Percentiles rank a stretch among this genome's conserved stretches.
These are phyloP conservation scores for Metarhizium guizhouense DNA, from an alignment of 2,329 filamentous ascomycete genomes.

Conservation along the genomic window DNA sequence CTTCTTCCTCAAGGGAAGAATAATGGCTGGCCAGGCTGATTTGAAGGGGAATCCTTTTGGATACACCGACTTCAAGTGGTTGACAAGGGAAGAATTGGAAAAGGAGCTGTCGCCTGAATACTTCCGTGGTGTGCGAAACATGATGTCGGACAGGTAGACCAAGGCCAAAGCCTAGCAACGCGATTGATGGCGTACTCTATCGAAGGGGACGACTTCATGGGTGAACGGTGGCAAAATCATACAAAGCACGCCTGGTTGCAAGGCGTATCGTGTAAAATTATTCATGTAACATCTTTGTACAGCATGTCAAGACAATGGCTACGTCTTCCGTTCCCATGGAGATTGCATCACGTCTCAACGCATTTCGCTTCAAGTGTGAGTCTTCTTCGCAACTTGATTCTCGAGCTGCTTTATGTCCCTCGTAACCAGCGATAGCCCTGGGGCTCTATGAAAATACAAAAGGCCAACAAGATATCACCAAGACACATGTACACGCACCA, in stretches of 20 bases:
- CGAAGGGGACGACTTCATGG: neutral
- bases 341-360: neutral
- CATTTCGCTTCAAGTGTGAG: neutral
- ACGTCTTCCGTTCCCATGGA: neutral
- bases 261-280: neutral
- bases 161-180: neutral
- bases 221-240: neutral
- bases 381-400: neutral
- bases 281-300: neutral
- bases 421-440: neutral
- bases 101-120: constrained; percentile 58
- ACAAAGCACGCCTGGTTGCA: neutral
- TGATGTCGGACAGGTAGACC: constrained; percentile 67
- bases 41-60: constrained; percentile 62
- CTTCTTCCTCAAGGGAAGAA: constrained; percentile 93
- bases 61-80: constrained; percentile 80
- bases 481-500: neutral
- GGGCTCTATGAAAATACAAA: neutral
- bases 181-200: no score
- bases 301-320: neutral
- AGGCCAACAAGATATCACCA: neutral
- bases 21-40: constrained; percentile 93
- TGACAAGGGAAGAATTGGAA: constrained; percentile 80
- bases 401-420: neutral
- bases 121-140: constrained; percentile 68